These are phyloP conservation scores for Acanthamoeba lenticulata DNA, from an alignment of 208 protist genomes.

Conservation along the genomic window DNA sequence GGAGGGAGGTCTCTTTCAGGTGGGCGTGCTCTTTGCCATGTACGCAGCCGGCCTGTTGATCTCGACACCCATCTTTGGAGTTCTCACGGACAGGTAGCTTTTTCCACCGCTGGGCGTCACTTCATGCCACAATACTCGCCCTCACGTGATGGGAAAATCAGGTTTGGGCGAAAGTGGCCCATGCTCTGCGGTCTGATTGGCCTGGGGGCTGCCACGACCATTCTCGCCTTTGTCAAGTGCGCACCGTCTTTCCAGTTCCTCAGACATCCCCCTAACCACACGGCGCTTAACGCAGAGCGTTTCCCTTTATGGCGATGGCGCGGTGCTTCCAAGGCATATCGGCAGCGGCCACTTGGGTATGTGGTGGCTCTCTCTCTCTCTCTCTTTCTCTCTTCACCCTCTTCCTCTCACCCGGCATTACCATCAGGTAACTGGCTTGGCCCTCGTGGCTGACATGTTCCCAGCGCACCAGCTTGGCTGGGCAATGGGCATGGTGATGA, in stretches of 20 bases:
- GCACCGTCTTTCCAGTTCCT: not conserved
- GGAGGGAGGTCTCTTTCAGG: not conserved
- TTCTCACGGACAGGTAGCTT: conserved; percentile 10
- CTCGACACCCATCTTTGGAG: not conserved
- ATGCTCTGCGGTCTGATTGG: not conserved
- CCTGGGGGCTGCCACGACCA: not conserved
- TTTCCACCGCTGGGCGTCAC: too few relatives aligned
- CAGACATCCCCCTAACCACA: not conserved
- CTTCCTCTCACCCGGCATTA: not conserved
- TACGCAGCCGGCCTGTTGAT: conserved; percentile 17
- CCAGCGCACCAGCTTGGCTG: not conserved
- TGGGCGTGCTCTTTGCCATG: conserved; percentile 23
- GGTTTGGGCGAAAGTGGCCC: not conserved
- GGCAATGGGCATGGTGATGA: not conserved
- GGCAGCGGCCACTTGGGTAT: not conserved
- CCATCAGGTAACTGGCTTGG: not conserved
- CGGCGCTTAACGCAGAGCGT: not conserved
- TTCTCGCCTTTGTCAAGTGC: not conserved
- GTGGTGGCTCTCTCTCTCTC: not conserved
- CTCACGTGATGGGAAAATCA: too few relatives aligned
- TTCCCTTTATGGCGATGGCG: not conserved
- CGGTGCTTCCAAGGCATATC: not conserved
- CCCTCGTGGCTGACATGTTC: not conserved
- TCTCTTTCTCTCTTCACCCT: not conserved
- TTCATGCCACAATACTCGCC: too few relatives aligned